Evolutionary conservation across 345 rosid species (phyloP).

Genomic region (Linum trigynum): DNA sequence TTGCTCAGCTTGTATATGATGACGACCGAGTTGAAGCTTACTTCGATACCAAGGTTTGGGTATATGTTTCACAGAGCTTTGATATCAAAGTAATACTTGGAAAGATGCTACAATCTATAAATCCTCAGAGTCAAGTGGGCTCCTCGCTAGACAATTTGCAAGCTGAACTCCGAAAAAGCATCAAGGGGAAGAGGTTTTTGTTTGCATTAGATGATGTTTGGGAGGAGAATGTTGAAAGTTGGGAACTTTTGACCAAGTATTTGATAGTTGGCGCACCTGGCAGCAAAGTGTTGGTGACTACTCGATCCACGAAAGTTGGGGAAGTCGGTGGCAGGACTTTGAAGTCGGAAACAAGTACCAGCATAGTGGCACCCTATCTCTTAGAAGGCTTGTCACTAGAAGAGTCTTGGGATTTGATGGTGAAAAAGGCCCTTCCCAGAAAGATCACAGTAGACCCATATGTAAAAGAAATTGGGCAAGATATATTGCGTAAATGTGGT

Average conservation of each 20-base stretch:
- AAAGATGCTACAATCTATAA: slow-evolving; percentile 6
- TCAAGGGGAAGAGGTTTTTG: neutral
- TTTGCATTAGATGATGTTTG: too few relatives aligned
- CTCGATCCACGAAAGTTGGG: slow-evolving; percentile 10
- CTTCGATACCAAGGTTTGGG: neutral
- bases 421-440: neutral
- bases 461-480: too few relatives aligned
- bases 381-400: slow-evolving; percentile 1
- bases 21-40: neutral
- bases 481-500: too few relatives aligned
- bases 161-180: neutral
- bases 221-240: neutral
- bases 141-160: slow-evolving; percentile 10
- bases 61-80: too few relatives aligned
- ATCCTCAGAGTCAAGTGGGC: neutral
- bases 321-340: neutral
- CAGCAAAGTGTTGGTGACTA: slow-evolving; percentile 17
- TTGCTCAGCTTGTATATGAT: slow-evolving; percentile 1
- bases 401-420: slow-evolving; percentile 14
- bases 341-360: neutral
- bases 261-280: slow-evolving; percentile 14
- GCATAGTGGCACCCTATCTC: neutral
- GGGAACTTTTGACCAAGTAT: slow-evolving; percentile 11
- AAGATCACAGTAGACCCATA: too few relatives aligned
- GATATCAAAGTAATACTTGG: too few relatives aligned